Conservation (phyloP, 768 basidiomycete species). For the Amanita molliuscula region DNA sequence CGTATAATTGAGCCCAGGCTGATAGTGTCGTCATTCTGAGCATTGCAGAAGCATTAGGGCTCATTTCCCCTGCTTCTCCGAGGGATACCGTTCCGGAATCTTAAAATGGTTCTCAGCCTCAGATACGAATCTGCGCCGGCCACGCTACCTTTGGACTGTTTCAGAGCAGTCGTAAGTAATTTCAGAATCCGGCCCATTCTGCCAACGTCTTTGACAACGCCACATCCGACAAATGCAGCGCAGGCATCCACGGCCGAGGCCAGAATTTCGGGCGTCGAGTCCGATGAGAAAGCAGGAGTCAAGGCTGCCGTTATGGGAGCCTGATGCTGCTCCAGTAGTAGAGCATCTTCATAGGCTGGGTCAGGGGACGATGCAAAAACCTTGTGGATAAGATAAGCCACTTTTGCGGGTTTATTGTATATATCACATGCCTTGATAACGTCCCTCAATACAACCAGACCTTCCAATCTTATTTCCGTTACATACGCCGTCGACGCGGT, state of each 20-base stretch:
- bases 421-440: constrained; percentile 67
- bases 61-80: constrained; percentile 78
- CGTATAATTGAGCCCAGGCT: constrained; percentile 90
- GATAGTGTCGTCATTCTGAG: constrained; percentile 85
- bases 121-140: neutral
- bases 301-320: constrained; percentile 96
- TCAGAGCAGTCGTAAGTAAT: constrained; percentile 75
- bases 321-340: constrained; percentile 93
- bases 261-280: constrained; percentile 91
- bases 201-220: constrained; percentile 81
- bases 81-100: constrained; percentile 78
- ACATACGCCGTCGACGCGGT: constrained; percentile 95
- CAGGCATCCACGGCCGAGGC: constrained; percentile 90
- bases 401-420: neutral
- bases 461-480: constrained; percentile 88
- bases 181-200: constrained; percentile 94
- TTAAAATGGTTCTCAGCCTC: constrained; percentile 17
- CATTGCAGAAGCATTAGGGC: constrained; percentile 94
- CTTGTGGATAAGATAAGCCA: constrained; percentile 28
- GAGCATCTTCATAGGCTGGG: constrained; percentile 83
- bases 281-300: constrained; percentile 91
- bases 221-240: constrained; percentile 91
- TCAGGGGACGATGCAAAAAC: constrained; percentile 82
- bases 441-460: constrained; percentile 79
- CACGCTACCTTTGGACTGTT: constrained; percentile 73